Evolutionary conservation across 2,329 filamentous ascomycete species (phyloP).

Genomic region (Xylaria sp.): DNA sequence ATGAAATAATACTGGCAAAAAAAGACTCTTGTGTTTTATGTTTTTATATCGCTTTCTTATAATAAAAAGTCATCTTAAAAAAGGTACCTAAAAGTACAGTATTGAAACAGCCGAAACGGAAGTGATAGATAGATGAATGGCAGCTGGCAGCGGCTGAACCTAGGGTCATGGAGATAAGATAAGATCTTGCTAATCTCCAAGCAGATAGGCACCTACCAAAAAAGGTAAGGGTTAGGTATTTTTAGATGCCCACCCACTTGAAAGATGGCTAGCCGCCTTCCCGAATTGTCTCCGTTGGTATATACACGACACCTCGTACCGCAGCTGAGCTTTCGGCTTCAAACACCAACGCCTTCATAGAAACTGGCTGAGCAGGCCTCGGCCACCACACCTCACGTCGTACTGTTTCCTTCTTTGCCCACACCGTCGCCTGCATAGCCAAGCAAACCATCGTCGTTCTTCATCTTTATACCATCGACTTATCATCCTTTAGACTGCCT

Average conservation of each 20-base stretch:
- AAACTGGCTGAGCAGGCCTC: constrained; percentile 32
- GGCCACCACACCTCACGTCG: not conserved
- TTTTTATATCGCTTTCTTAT: too few species aligned
- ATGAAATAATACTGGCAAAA: not conserved
- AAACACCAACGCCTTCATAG: not conserved
- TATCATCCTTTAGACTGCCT: not conserved
- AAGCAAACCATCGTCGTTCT: not conserved
- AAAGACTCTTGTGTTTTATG: too few species aligned
- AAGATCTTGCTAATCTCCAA: too few species aligned
- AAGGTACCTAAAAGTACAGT: too few species aligned
- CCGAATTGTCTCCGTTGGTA: not conserved
- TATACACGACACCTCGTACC: not conserved
- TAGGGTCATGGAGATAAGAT: not conserved
- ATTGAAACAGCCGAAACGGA: not conserved
- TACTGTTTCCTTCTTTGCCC: not conserved
- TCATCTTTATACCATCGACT: not conserved
- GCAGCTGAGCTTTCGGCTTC: not conserved
- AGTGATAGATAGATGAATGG: not conserved
- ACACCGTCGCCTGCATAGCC: not conserved
- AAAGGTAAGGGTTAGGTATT: not conserved
- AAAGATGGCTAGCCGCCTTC: not conserved
- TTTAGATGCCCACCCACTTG: not conserved
- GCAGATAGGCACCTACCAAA: too few species aligned
- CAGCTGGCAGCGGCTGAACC: not conserved
- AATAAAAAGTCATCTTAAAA: too few species aligned